These are phyloP conservation scores for Tripterygium wilfordii DNA, from an alignment of 177 flowering plant genomes.

Conservation along the genomic window DNA sequence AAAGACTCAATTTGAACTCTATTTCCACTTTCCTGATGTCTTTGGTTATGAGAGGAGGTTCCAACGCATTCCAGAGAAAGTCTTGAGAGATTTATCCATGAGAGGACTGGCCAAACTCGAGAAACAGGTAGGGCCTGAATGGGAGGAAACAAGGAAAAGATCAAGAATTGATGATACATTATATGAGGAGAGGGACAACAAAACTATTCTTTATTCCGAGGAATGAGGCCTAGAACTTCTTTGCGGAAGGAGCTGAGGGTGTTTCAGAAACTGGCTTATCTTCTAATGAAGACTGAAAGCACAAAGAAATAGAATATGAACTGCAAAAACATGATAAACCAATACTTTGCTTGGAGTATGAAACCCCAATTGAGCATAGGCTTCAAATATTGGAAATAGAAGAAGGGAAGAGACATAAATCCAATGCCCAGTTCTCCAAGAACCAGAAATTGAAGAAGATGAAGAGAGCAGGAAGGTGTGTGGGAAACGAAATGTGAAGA, in stretches of 20 bases:
- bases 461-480: conserved; percentile 71
- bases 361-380: conserved; percentile 25
- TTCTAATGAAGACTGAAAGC: conserved; percentile 19
- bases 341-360: conserved; percentile 21
- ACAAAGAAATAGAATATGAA: conserved; percentile 18
- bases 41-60: no score
- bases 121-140: conserved; percentile 59
- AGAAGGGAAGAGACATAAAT: conserved; percentile 20
- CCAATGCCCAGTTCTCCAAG: conserved; percentile 25
- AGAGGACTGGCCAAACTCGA: no score
- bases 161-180: conserved; percentile 52
- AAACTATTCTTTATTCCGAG: conserved; percentile 31
- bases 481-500: conserved; percentile 95
- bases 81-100: no score
- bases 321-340: conserved; percentile 5
- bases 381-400: conserved; percentile 34
- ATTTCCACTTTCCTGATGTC: no score
- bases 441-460: conserved; percentile 52
- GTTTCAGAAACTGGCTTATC: conserved; percentile 38
- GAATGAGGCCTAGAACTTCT: conserved; percentile 24
- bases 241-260: conserved; percentile 66
- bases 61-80: no score
- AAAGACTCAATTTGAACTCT: no score
- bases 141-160: conserved; percentile 77
- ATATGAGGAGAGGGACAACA: conserved; percentile 25